These are phyloP conservation scores for Phaeosphaeriaceae sp. DNA, from an alignment of 2,329 filamentous ascomycete species.

Conservation along the genomic window DNA sequence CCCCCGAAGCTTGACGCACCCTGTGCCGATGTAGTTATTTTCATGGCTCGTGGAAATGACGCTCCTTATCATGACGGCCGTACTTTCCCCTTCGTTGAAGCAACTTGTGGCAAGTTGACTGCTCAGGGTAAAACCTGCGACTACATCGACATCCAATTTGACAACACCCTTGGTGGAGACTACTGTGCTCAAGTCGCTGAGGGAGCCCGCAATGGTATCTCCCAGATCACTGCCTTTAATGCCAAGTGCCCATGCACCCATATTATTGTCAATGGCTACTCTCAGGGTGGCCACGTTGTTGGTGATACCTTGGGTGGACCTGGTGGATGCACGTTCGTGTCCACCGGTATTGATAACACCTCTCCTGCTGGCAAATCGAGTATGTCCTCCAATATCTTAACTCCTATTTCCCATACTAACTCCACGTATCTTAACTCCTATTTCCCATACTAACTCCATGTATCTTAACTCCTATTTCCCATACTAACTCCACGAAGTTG, in stretches of 20 bases:
- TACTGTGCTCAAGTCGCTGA: slow-evolving; percentile 26
- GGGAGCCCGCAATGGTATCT: slow-evolving; percentile 25
- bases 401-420: neutral
- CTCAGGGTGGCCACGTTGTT: slow-evolving; percentile 64
- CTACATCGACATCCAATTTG: slow-evolving; percentile 29
- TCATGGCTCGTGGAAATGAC: slow-evolving; percentile 31
- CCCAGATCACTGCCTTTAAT: slow-evolving; percentile 61
- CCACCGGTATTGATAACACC: slow-evolving; percentile 22
- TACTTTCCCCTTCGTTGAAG: slow-evolving; percentile 25
- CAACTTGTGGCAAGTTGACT: slow-evolving; percentile 27
- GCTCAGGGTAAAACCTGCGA: slow-evolving; percentile 29
- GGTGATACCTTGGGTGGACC: slow-evolving; percentile 63
- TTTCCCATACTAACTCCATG: neutral
- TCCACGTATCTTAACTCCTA: too few species aligned
- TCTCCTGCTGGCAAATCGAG: slow-evolving; percentile 27
- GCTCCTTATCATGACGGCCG: slow-evolving; percentile 29
- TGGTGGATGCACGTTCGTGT: slow-evolving; percentile 23
- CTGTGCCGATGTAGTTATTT: slow-evolving; percentile 29
- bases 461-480: neutral
- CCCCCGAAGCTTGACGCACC: slow-evolving; percentile 27
- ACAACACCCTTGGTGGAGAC: slow-evolving; percentile 17
- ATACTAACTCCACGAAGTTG: slow-evolving; percentile 10
- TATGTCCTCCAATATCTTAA: too few species aligned
- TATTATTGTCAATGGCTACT: slow-evolving; percentile 66
- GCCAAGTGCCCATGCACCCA: slow-evolving; percentile 60